Evolutionary conservation across 108 stramenopile species (phyloP).

Genomic region (Nitzschia sp.): DNA sequence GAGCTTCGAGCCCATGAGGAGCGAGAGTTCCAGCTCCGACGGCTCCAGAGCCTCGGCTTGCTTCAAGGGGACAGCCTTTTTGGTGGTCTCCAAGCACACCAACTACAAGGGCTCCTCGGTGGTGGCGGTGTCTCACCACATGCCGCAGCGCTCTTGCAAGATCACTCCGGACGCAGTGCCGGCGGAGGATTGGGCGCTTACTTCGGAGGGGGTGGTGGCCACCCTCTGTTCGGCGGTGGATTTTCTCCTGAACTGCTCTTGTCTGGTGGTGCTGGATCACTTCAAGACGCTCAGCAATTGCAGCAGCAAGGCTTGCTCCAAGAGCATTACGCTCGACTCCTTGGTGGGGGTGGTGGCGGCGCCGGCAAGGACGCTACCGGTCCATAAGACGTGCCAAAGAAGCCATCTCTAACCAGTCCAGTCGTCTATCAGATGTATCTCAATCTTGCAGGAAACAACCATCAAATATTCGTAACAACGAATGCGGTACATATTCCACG

Average conservation of each 20-base stretch:
- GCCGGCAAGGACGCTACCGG: conserved; percentile 1
- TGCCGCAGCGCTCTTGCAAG: neutral
- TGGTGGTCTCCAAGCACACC: neutral
- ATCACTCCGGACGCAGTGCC: neutral
- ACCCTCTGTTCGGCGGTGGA: neutral
- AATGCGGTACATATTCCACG: too few relatives aligned
- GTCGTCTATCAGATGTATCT: too few relatives aligned
- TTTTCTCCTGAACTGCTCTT: neutral
- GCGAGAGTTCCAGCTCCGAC: conserved; percentile 13
- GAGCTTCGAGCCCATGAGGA: conserved; percentile 15
- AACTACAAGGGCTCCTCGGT: neutral
- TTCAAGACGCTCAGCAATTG: neutral
- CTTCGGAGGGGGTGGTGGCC: neutral
- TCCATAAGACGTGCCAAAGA: too few relatives aligned
- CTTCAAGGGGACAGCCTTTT: neutral
- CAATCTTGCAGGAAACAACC: too few relatives aligned
- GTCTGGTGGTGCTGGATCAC: neutral
- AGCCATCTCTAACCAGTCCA: too few relatives aligned
- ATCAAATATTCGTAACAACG: too few relatives aligned
- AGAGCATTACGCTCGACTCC: neutral
- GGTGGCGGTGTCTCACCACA: neutral
- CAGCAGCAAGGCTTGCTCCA: neutral
- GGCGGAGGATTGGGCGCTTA: neutral
- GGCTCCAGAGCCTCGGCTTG: conserved; percentile 6
- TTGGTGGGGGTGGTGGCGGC: too few relatives aligned